Percentiles rank a stretch among this genome's conserved stretches.
Conservation (phyloP, 805 yeast genomes). For the Kodamaea laetipori region DNA sequence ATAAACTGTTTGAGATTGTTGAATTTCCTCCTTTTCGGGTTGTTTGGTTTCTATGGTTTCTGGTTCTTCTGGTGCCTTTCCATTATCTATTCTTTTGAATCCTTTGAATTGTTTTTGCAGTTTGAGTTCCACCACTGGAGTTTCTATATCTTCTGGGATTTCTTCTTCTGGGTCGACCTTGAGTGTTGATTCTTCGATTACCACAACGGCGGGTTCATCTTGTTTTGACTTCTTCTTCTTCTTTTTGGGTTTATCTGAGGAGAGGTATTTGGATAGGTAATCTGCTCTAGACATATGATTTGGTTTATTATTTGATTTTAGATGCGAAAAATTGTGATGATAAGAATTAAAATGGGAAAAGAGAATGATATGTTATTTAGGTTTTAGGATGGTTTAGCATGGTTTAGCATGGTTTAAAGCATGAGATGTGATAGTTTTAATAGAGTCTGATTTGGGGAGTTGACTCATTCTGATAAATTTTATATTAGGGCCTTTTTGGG, state of each 20-base stretch:
- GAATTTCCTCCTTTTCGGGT: conserved; percentile 1
- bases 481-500: no score
- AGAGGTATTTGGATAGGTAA: conserved; percentile 34
- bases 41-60: conserved; percentile 2
- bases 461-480: no score
- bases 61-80: conserved; percentile 14
- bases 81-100: conserved; percentile 40
- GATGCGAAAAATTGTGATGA: neutral
- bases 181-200: conserved; percentile 15
- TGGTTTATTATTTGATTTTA: neutral
- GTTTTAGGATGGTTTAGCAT: no score
- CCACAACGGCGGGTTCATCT: neutral
- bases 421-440: no score
- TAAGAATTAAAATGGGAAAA: neutral
- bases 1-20: conserved; percentile 42
- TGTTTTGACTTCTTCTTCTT: conserved; percentile 19
- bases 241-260: conserved; percentile 17
- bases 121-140: conserved; percentile 25
- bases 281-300: conserved; percentile 29
- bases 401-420: no score
- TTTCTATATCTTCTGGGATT: conserved; percentile 17
- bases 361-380: no score
- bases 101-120: conserved; percentile 27
- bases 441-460: no score
- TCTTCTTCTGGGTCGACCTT: conserved; percentile 1